These are phyloP conservation scores for Penicillium fuscoglaucum DNA, from an alignment of 2,329 filamentous ascomycete species.

Conservation along the genomic window DNA sequence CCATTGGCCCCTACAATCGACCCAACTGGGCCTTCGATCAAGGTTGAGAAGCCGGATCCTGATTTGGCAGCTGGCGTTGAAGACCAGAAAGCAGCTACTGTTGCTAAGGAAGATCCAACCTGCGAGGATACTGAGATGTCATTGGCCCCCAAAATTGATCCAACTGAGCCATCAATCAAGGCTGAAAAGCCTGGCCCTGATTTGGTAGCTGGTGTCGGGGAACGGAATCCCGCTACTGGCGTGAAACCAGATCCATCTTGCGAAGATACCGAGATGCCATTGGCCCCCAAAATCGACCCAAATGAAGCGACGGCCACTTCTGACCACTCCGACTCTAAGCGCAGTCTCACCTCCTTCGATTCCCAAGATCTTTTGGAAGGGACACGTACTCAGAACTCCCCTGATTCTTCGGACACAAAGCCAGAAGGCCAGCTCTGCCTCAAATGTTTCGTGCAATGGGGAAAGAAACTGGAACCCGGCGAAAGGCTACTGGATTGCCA, in stretches of 20 bases:
- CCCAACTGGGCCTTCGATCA: neutral
- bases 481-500: neutral
- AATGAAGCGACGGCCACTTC: neutral
- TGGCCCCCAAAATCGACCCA: neutral
- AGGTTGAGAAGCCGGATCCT: neutral
- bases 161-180: neutral
- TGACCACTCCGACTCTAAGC: neutral
- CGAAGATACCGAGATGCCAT: neutral
- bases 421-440: neutral
- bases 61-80: neutral
- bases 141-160: neutral
- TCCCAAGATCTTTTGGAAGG: neutral
- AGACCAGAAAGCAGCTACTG: neutral
- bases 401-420: neutral
- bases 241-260: neutral
- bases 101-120: neutral
- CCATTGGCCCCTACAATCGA: neutral
- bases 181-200: neutral
- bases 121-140: neutral
- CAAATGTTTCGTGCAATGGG: neutral
- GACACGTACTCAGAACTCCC: neutral
- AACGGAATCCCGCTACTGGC: neutral
- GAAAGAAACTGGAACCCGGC: neutral
- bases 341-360: neutral
- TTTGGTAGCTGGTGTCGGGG: neutral